These are phyloP conservation scores for Malus hybrid DNA, from an alignment of 331 rosid species.

Conservation along the genomic window DNA sequence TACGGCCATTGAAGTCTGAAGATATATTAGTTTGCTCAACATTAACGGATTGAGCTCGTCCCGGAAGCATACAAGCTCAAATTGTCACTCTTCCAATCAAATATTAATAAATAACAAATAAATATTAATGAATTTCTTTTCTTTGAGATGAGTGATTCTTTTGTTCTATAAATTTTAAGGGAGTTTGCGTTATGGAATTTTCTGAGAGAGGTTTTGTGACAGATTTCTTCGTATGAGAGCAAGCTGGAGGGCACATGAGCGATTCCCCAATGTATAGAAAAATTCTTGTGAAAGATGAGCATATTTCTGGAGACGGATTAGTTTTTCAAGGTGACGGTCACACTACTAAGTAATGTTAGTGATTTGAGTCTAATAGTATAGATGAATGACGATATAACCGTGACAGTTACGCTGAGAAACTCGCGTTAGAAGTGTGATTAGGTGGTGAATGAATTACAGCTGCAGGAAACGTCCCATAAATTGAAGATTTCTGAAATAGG, in stretches of 20 bases:
- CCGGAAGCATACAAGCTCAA: conserved; percentile 26
- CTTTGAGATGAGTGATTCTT: not conserved
- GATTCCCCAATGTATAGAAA: not conserved
- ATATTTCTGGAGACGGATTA: not conserved
- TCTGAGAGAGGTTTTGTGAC: not conserved
- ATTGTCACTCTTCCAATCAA: conserved; percentile 6
- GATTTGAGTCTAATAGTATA: no score
- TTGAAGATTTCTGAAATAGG: not conserved
- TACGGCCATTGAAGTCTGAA: conserved; percentile 8
- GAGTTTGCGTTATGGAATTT: not conserved
- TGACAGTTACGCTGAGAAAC: not conserved
- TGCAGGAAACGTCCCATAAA: not conserved
- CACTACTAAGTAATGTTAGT: no score
- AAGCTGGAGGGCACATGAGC: no score
- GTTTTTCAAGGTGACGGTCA: not conserved
- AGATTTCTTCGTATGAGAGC: not conserved
- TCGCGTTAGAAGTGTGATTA: no score
- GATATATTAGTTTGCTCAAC: conserved; percentile 5
- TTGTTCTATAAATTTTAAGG: not conserved
- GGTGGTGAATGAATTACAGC: not conserved
- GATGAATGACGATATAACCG: no score
- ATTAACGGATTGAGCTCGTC: conserved; percentile 15
- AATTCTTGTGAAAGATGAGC: not conserved
- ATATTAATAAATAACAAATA: conserved; percentile 1
- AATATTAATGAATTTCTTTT: conserved; percentile 5